Conservation (phyloP, 805 yeast genomes). For the Candida tibetensis region DNA sequence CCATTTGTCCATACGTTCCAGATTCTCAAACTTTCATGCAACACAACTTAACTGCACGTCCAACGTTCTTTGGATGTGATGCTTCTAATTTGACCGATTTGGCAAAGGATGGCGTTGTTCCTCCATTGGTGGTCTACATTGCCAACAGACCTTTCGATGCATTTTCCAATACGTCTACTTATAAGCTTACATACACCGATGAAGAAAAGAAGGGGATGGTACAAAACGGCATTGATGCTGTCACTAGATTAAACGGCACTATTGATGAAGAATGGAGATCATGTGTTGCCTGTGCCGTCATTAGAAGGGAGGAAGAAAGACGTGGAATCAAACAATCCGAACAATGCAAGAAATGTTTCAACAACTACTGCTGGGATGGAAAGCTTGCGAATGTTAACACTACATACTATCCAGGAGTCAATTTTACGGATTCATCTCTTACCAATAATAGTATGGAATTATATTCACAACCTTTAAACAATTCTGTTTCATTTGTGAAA, state of each 20-base stretch:
- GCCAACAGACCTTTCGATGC: constrained; percentile 70
- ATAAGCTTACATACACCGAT: constrained; percentile 58
- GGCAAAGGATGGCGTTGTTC: constrained; percentile 38
- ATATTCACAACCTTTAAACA: neutral
- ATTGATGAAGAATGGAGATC: constrained; percentile 65
- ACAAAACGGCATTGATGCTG: constrained; percentile 70
- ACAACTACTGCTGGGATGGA: constrained; percentile 76
- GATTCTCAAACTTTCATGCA: constrained; percentile 58
- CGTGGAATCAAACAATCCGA: constrained; percentile 55
- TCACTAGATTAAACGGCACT: constrained; percentile 64
- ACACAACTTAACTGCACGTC: constrained; percentile 60
- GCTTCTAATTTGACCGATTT: constrained; percentile 58
- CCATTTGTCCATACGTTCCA: constrained; percentile 80
- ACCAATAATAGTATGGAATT: constrained; percentile 21
- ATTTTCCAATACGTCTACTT: constrained; percentile 71
- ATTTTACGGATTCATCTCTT: constrained; percentile 28
- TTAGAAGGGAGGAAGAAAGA: constrained; percentile 76
- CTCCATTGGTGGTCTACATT: constrained; percentile 75
- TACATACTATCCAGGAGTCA: constrained; percentile 20
- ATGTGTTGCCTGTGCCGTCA: constrained; percentile 80
- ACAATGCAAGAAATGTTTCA: constrained; percentile 72
- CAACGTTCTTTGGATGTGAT: constrained; percentile 84
- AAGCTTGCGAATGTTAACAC: constrained; percentile 7
- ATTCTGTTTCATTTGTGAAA: neutral
- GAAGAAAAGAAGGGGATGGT: constrained; percentile 59